Percentiles rank a stretch among this genome's conserved stretches.
Evolutionary conservation across 208 protist species (phyloP).

Genomic region (Kentomonas sorsogonicus): DNA sequence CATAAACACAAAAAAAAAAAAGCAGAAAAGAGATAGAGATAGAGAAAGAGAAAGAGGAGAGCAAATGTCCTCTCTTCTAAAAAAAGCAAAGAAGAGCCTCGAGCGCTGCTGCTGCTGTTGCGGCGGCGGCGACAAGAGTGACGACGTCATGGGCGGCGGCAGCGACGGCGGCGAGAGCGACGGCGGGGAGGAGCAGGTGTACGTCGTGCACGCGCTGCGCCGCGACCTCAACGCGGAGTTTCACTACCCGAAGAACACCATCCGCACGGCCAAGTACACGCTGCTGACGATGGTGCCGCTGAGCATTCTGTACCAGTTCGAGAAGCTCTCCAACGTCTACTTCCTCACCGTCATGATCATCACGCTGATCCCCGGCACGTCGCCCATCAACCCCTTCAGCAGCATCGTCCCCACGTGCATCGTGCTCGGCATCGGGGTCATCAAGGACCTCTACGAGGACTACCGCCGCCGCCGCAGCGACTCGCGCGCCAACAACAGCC

Average conservation of each 20-base stretch:
- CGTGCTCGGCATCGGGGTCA: conserved; percentile 78
- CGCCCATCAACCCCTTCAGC: conserved; percentile 87
- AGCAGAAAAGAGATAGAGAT: not conserved
- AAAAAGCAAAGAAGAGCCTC: too few species aligned
- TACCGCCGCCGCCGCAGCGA: conserved; percentile 57
- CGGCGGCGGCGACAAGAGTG: too few species aligned
- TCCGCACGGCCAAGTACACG: conserved; percentile 74
- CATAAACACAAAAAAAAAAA: conserved; percentile 1
- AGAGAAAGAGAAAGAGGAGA: not conserved
- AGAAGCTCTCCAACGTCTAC: conserved; percentile 89
- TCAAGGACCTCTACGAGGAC: conserved; percentile 89
- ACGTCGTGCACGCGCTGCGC: conserved; percentile 46
- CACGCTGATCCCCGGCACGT: conserved; percentile 76
- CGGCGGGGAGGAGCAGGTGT: conserved; percentile 7
- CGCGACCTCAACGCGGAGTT: conserved; percentile 36
- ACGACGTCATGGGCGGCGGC: too few species aligned
- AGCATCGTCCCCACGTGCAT: conserved; percentile 75
- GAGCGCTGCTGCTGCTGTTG: too few species aligned
- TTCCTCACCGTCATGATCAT: conserved; percentile 91
- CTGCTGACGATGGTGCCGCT: conserved; percentile 54
- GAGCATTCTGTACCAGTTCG: conserved; percentile 82
- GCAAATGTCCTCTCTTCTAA: too few species aligned
- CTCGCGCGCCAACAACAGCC: conserved; percentile 41
- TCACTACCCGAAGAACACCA: conserved; percentile 48
- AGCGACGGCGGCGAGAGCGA: conserved; percentile 3